Base-by-base conservation (phyloP, 306 rosid species). In the Pterocarpus macrocarpus region DNA sequence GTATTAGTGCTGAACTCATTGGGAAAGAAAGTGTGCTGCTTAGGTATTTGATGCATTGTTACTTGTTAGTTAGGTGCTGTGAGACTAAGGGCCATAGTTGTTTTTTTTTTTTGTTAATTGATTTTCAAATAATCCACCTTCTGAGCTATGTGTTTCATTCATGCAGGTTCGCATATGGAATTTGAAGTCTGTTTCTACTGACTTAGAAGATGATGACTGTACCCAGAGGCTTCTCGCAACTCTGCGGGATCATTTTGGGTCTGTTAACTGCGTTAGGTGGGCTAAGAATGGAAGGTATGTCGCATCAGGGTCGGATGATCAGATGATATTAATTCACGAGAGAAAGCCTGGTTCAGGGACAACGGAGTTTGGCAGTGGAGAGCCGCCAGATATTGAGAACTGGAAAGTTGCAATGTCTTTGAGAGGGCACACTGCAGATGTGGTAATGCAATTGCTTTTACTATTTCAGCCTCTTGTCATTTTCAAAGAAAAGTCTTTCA, bases 311-410 rank as follows among this genome's bases (percentile, higher is more conserved):
- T 96, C 99, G 32, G 99, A 95, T 79, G 99, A 96, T 83, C 99
- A 96, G 87, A 97, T 79, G 53, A 96, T 96, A 88, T 81, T 92
- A 75, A 78, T 96, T 77, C 99, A 96, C 50, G 99, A 96, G 87
- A 92, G 98, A 80, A 96, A 96, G 90, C 94, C 98, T 86, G 99
- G 99, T 84, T 95, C 98, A 4, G 99, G 99, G 82, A 95, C 97
- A 81, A 93, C 99, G 0, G 99, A 95, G 73, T 95, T 95, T 81
- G 99, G 99, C 59, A 91, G 99, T 45, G 99, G 99, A 80, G 99
- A 95, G 86, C 96, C 98, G 33, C 99, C 99, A 0, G 99, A 95
- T 69, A 89, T 95, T 69, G 99, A 95, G 84, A 95, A 95, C 87
- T 95, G 99, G 99, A 95, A 95, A 87, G 99, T 93, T 43, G 87